Evolutionary conservation across 768 basidiomycete genomes (phyloP), one percentile per base, ranked within the genome.

Genomic region (Psilocybe cyanescens): DNA sequence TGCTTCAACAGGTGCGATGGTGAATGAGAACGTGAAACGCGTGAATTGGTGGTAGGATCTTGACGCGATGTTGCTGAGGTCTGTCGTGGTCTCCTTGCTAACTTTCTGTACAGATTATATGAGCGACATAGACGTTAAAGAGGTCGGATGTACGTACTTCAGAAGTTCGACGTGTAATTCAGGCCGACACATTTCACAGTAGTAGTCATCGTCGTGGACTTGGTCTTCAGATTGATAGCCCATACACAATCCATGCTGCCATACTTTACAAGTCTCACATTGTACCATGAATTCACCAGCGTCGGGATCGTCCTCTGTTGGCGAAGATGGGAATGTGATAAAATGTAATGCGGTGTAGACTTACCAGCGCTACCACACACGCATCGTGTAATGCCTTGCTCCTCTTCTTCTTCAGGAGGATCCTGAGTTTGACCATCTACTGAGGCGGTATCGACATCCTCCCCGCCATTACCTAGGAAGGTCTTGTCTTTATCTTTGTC

Each of bases 221-320:
- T 86, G 83, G 68, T 87, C 87, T 70, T 91, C 88, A 35, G 86
- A 85, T 66, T 92, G 88, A 74, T 92, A 92, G 45, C 95, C 97
- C 87, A 99, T 94, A 78, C 97, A 99, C 8, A 89, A 82, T 3
- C 95, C 95, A 73, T 99, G 97, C 76, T 99, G 97, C 97, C 97
- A 99, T 58, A 93, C 94, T 70, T 95, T 92, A 80, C 97, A 99
- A 47, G 82, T 89, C 77, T 99, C 97, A 77, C 97, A 99, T 74
- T 95, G 92, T 54, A 98, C 94, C 94, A 98, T 97, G 78, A 97
- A 93, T 73, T 94, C 95, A 51, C 94, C 93, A 55, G 92, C 93
- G 72, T 90, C 88, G 55, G 86, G 85, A 70, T 90, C 89, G 68
- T 89, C 88, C 73, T 91, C 90, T 81, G 76, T 76, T 73, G 67